A percentile compares a stretch with the other conserved stretches of the same genome.
Evolutionary conservation across 2,329 filamentous ascomycete genomes (phyloP).

Genomic region (Grosmannia huntii): DNA sequence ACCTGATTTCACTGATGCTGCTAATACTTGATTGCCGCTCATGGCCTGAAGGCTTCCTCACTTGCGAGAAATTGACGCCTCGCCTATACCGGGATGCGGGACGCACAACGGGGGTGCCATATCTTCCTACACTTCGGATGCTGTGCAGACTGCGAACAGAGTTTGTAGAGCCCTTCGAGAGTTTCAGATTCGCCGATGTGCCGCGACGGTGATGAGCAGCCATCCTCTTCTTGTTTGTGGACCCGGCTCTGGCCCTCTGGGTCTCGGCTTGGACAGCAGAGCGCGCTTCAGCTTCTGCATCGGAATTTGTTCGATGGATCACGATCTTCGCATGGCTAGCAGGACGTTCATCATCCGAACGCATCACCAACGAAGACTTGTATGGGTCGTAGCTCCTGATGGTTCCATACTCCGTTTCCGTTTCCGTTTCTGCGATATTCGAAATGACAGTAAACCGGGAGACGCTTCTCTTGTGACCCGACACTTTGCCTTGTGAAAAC

Average conservation of each 20-base stretch:
- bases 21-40: conserved; percentile 5
- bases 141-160: conserved; percentile 26
- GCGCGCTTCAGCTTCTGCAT: conserved; percentile 21
- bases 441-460: conserved; percentile 56
- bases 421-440: conserved; percentile 37
- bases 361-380: conserved; percentile 48
- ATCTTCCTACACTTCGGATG: conserved; percentile 19
- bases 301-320: conserved; percentile 42
- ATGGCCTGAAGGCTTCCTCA: conserved; percentile 24
- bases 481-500: conserved; percentile 34
- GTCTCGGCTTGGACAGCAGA: conserved; percentile 16
- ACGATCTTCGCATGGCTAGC: conserved; percentile 54
- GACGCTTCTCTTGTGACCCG: conserved; percentile 38
- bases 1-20: not conserved
- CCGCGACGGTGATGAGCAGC: conserved; percentile 17
- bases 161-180: conserved; percentile 29
- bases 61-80: conserved; percentile 40
- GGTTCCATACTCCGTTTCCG: conserved; percentile 28
- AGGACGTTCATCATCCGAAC: conserved; percentile 30
- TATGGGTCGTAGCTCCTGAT: conserved; percentile 72
- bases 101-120: conserved; percentile 24
- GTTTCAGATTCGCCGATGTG: conserved; percentile 17
- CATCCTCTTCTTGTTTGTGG: conserved; percentile 8
- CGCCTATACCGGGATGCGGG: conserved; percentile 35
- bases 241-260: conserved; percentile 3